Base-by-base conservation (phyloP, 352 stramenopile species). In the Phytophthora sojae region DNA sequence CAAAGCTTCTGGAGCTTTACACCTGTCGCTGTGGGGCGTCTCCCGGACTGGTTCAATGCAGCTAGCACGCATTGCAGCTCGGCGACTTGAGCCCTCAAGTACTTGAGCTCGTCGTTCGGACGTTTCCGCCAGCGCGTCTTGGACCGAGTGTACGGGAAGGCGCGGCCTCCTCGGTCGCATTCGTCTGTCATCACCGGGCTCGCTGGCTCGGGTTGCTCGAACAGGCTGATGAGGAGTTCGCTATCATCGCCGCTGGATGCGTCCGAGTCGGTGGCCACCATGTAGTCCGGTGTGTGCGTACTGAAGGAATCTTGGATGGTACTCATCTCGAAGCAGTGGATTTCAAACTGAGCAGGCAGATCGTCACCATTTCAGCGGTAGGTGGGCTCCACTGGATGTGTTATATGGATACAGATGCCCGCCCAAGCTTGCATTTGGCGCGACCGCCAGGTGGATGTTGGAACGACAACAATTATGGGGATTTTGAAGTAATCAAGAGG, bases 31-130 rank as follows among this genome's bases (percentile, higher is more conserved):
- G 42, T 21, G 11, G 42, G 42, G 4, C 42, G 42, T 23, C 17
- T 49, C 15, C 42, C 42, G 6, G 39, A 12, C 19, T 62, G 19
- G 15, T 9, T 42, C 17, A 76, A 57, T 42, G 39, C 54, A 50
- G 30, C 30, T 23, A 67, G 61, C 44, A 71, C 3, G 7, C 39
- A 50, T 29, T 81, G 45, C 39, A 81, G 59, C 29, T 78, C 74
- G 4, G 25, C 17, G 23, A 78, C 49, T 19, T 71, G 55, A 15
- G 21, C 19, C 17, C 74, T 54, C 19, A 81, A 56, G 45, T 81
- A 81, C 19, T 74, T 69, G 15, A 81, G 64, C 66, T 81, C 74
- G 52, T 81, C 61, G 35, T 76, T 76, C 14, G 70, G 74, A 7
- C 74, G 65, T 44, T 79, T 79, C 9, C 74, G 70, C 60, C 69